Percentiles rank a stretch among this genome's conserved stretches.
phyloP scores from a whole-genome alignment of 306 rosid genomes.

The Psophocarpus tetragonolobus region DNA sequence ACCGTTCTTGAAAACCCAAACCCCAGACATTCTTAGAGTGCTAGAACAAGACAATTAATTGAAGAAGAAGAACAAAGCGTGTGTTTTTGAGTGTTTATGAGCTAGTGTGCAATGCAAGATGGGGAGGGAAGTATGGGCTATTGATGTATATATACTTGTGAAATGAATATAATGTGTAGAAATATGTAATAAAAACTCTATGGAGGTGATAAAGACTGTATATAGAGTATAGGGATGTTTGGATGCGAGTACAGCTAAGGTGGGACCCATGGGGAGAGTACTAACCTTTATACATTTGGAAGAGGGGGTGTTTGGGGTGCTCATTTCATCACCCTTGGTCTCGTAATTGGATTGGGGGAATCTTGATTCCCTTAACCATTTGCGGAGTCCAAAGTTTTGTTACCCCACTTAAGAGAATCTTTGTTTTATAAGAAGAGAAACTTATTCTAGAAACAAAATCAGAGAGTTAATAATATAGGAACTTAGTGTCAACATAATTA shows the following conservation, averaged over 20 bases:
- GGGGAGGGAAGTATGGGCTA: constrained; percentile 22
- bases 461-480: neutral
- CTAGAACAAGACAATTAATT: neutral
- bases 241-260: constrained; percentile 46
- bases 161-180: neutral
- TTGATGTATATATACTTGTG: constrained; percentile 45
- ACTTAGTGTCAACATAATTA: neutral
- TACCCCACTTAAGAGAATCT: constrained; percentile 56
- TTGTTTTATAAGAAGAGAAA: constrained; percentile 47
- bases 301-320: constrained; percentile 40
- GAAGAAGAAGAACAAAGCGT: neutral
- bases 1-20: constrained; percentile 93
- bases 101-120: constrained; percentile 9
- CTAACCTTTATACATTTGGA: constrained; percentile 23
- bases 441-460: constrained; percentile 23
- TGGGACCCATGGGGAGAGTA: constrained; percentile 35
- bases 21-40: constrained; percentile 76
- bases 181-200: neutral
- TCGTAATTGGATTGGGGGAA: constrained; percentile 40
- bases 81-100: neutral
- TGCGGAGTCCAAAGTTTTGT: constrained; percentile 30
- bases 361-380: constrained; percentile 33
- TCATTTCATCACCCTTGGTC: constrained; percentile 29
- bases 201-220: constrained; percentile 9
- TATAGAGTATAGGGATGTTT: constrained; percentile 12